Percentiles rank a stretch among this genome's conserved stretches.
phyloP scores from a whole-genome alignment of 306 rosid species.

The Senna siamea region DNA sequence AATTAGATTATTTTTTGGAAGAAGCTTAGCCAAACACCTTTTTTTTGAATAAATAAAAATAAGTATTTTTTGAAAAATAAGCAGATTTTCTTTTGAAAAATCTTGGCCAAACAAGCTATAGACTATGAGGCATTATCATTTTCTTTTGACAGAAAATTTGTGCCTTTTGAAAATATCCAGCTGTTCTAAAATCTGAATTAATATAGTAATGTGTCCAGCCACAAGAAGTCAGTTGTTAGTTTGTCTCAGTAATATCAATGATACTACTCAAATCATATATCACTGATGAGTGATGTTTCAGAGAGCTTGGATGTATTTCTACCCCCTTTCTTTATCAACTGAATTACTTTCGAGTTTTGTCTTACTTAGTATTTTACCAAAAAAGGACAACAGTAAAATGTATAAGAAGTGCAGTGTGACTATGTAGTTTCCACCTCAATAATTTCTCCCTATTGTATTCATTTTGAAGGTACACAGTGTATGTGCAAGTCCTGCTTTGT shows the following conservation, averaged over 20 bases:
- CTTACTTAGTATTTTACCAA: conserved; percentile 3
- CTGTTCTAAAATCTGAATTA: neutral
- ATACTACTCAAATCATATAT: neutral
- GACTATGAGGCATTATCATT: neutral
- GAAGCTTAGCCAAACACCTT: no score
- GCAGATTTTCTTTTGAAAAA: no score
- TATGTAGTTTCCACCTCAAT: neutral
- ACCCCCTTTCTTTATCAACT: conserved; percentile 4
- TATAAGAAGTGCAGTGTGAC: conserved; percentile 30
- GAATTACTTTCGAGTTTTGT: conserved; percentile 11
- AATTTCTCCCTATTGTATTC: neutral
- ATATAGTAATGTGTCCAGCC: neutral
- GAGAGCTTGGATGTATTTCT: neutral
- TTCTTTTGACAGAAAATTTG: neutral
- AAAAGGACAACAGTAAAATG: neutral
- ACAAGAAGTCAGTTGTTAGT: neutral
- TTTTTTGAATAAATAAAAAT: no score
- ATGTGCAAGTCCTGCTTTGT: conserved; percentile 79
- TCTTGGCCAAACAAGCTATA: no score
- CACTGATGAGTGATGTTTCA: neutral
- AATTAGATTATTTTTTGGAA: no score
- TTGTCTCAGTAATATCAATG: neutral
- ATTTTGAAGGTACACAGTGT: conserved; percentile 74
- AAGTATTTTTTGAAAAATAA: no score
- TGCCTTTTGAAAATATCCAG: neutral